phyloP scores from a whole-genome alignment of 306 rosid genomes.

The Fagus crenata region DNA sequence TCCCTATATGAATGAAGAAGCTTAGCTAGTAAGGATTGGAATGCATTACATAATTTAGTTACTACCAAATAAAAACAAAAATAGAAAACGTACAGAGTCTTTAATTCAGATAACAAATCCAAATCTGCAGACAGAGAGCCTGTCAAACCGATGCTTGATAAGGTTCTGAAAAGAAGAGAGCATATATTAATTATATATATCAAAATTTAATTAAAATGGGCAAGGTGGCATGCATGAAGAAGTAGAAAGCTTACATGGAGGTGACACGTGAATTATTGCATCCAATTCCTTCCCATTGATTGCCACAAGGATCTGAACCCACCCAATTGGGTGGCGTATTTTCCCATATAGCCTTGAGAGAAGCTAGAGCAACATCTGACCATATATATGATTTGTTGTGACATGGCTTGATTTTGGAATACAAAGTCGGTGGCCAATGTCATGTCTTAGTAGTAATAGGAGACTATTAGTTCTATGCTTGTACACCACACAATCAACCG shows the following conservation, averaged over 20 bases:
- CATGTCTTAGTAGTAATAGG: too few species aligned
- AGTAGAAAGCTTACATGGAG: conserved; percentile 39
- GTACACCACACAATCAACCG: too few species aligned
- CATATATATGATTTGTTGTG: too few species aligned
- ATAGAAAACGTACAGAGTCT: conserved; percentile 43
- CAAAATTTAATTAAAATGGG: too few species aligned
- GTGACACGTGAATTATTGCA: conserved; percentile 42
- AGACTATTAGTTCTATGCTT: too few species aligned
- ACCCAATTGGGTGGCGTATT: conserved; percentile 45
- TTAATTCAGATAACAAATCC: conserved; percentile 44
- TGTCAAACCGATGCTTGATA: conserved; percentile 44
- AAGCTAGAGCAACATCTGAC: conserved; percentile 35
- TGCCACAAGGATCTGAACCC: conserved; percentile 44
- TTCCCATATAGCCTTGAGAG: conserved; percentile 33
- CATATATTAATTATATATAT: too few species aligned
- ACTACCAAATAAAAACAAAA: conserved; percentile 4
- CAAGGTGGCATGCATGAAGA: too few species aligned
- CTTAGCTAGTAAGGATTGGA: conserved; percentile 12
- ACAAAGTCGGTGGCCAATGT: too few species aligned
- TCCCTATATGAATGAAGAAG: conserved; percentile 43
- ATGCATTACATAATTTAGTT: conserved; percentile 4
- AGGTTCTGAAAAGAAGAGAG: conserved; percentile 41
- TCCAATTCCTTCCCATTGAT: conserved; percentile 46
- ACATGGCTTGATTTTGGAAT: too few species aligned
- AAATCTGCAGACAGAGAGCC: conserved; percentile 58